phyloP scores from a whole-genome alignment of 2,329 filamentous ascomycete genomes.

The Pseudogymnoascus sp. region DNA sequence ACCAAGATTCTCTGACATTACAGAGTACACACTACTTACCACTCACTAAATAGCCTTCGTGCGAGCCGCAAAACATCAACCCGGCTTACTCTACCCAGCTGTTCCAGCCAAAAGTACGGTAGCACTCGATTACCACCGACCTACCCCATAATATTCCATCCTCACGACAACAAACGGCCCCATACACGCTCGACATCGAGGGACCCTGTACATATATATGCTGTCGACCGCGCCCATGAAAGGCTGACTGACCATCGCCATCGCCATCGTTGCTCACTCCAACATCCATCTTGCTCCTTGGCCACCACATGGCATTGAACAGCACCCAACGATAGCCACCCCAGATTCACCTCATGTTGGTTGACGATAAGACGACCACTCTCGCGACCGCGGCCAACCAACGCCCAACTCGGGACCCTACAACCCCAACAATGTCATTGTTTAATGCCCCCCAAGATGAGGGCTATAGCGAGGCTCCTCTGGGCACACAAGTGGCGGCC shows the following conservation, averaged over 20 bases:
- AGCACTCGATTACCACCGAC: background rate
- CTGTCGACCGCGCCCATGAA: background rate
- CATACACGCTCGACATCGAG: background rate
- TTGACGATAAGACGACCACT: background rate
- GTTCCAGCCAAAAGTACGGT: background rate
- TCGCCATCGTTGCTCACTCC: background rate
- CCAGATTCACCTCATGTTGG: background rate
- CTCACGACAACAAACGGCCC: background rate
- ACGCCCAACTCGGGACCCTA: background rate
- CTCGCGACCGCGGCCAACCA: background rate
- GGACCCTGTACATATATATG: background rate
- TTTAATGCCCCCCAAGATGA: conserved; percentile 25
- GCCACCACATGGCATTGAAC: background rate
- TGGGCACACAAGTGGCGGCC: conserved; percentile 11
- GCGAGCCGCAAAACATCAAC: background rate
- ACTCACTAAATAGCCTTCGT: background rate
- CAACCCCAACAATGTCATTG: background rate
- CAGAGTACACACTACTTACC: background rate
- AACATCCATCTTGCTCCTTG: background rate
- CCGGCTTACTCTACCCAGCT: background rate
- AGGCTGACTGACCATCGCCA: background rate
- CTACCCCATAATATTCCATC: background rate
- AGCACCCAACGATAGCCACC: background rate
- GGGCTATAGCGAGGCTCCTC: conserved; percentile 29
- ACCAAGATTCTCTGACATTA: background rate